Base-by-base conservation (phyloP, 78 protist genomes). In the Dictyostelium firmibasis region DNA sequence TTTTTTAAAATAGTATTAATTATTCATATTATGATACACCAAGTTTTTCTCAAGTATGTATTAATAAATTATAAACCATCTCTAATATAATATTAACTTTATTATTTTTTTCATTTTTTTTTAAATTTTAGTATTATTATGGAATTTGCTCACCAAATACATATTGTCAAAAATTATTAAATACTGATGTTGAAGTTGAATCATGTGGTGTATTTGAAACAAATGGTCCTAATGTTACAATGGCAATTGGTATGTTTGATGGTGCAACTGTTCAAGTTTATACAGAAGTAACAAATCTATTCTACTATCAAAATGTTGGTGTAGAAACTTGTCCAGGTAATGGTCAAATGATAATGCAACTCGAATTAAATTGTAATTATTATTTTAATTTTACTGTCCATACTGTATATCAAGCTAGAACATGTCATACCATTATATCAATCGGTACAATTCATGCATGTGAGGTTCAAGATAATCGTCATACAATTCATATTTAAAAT, bases 281-380 rank as follows among this genome's bases (percentile, higher is more conserved):
- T 69, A 69, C 77, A 10, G 77, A 69, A 69, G 77, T 69, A 25
- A 69, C 77, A 69, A 69, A 69, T 25, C 14, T 69, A n/a, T 69
- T 69, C 4, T 69, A 69, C 14, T 69, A 69, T 29, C 29, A 27
- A 69, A 69, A 69, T 29, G 77, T 69, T 69, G 77, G 43, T 27
- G 11, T 29, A 29, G 27, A 69, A 11, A 13, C 14, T 10, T 69
- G 77, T 27, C 77, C 77, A 69, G 77, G 77, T 9, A 57, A 14
- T 18, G 77, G 77, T 69, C 10, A 25, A 20, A 20, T 69, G n/a
- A 25, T 27, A 29, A 69, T 69, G n/a, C 77, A 69, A 69, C 13
- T 69, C 0, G 77, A 69, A 69, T n/a, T 69, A 25, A 69, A 69
- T 69, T 69, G 77, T 69, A 69, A 69, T 29, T 69, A 69, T 27